Conservation (phyloP, 305 asterid genomes). For the Fraxinus xanthoxyloides region DNA sequence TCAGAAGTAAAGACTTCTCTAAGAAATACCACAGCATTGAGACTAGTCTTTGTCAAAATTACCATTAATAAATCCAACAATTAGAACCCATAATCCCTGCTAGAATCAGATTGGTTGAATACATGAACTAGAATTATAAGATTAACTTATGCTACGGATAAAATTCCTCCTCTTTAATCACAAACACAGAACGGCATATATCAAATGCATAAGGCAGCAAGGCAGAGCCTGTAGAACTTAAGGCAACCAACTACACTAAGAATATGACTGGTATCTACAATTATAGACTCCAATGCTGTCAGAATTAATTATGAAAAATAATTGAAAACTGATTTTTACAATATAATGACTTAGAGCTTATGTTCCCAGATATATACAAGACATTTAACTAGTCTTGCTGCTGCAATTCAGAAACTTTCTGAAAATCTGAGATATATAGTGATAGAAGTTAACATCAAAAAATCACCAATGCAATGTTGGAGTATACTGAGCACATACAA, state of each 20-base stretch:
- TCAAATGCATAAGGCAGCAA: slow-evolving; percentile 10
- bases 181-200: slow-evolving; percentile 1
- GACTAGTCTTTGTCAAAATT: neutral
- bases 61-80: neutral
- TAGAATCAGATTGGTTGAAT: neutral
- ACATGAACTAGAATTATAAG: neutral
- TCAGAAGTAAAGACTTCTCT: neutral
- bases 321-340: neutral
- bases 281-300: slow-evolving; percentile 10
- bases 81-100: neutral
- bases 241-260: neutral
- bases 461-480: too few relatives aligned
- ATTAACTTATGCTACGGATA: neutral
- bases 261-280: neutral
- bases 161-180: neutral
- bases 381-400: neutral
- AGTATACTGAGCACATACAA: too few relatives aligned
- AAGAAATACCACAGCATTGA: neutral
- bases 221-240: neutral
- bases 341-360: neutral
- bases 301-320: neutral
- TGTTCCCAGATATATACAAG: neutral
- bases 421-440: too few relatives aligned
- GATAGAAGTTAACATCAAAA: too few relatives aligned
- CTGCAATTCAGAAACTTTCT: too few relatives aligned